A percentile compares a stretch with the other conserved stretches of the same genome.
Evolutionary conservation across 139 green algal genomes (phyloP).

Genomic region (Chlamydomonas sp.): DNA sequence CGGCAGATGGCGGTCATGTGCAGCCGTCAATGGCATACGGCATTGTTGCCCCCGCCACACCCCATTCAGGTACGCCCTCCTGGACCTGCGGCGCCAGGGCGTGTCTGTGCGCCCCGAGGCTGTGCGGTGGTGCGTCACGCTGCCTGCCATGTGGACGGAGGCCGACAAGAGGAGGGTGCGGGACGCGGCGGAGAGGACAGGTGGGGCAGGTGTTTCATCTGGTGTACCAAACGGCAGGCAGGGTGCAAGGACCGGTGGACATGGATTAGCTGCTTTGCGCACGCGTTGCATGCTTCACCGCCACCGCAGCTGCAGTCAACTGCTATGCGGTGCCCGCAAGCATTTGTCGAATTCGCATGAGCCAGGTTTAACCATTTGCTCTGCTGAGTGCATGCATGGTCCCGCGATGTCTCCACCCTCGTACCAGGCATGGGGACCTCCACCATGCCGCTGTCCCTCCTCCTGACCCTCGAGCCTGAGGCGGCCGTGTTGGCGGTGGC

Average conservation of each 20-base stretch:
- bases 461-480: not conserved
- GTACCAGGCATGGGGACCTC: not conserved
- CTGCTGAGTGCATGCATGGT: not conserved
- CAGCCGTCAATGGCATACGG: no score
- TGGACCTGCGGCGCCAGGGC: not conserved
- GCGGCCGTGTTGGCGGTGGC: no score
- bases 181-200: conserved; percentile 3
- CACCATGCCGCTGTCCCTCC: not conserved
- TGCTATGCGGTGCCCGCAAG: no score
- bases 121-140: conserved; percentile 23
- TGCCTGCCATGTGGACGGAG: conserved; percentile 29
- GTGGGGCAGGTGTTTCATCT: not conserved
- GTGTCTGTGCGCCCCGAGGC: not conserved
- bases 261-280: no score
- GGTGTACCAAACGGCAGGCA: not conserved
- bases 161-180: conserved; percentile 11
- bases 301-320: no score
- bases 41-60: no score
- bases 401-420: not conserved
- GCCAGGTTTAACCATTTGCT: not conserved
- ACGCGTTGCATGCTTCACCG: no score
- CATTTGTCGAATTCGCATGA: no score
- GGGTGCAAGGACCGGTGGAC: no score
- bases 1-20: no score
- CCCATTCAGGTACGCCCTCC: not conserved